Evolutionary conservation across 257 asterid species (phyloP).

Genomic region (Hygrophila difformis): DNA sequence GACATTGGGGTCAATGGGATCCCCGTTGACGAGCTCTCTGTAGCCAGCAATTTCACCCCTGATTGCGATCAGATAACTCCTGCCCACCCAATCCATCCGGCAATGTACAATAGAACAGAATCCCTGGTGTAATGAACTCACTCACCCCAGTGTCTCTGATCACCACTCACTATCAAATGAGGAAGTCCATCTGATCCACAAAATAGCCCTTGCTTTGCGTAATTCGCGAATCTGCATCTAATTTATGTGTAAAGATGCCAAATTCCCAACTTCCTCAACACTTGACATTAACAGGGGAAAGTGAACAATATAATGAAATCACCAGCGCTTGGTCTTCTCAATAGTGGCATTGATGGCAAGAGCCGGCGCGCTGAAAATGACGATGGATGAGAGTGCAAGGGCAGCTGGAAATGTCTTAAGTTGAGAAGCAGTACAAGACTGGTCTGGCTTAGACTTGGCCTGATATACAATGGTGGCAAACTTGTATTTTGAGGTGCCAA

Average conservation of each 20-base stretch:
- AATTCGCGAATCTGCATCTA: conserved; percentile 63
- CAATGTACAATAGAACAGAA: conserved; percentile 82
- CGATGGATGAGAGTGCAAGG: conserved; percentile 73
- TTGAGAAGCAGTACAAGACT: conserved; percentile 27
- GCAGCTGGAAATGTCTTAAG: conserved; percentile 81
- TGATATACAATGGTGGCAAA: conserved; percentile 40
- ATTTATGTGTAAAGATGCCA: too few relatives aligned
- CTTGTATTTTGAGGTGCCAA: conserved; percentile 38
- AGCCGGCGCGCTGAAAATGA: conserved; percentile 84
- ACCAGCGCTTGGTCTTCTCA: conserved; percentile 85
- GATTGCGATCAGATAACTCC: conserved; percentile 89
- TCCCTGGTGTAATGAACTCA: conserved; percentile 94
- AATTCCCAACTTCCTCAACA: too few relatives aligned
- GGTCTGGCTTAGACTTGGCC: conserved; percentile 27
- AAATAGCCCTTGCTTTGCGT: conserved; percentile 73
- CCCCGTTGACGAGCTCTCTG: conserved; percentile 78
- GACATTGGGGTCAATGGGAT: conserved; percentile 74
- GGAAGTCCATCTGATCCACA: conserved; percentile 95
- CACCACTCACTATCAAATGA: conserved; percentile 96
- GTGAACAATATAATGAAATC: neutral
- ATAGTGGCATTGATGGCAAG: conserved; percentile 84
- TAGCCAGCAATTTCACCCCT: conserved; percentile 90
- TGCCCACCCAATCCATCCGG: conserved; percentile 98
- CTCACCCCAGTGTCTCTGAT: conserved; percentile 96
- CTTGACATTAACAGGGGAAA: too few relatives aligned